phyloP scores from a whole-genome alignment of 495 filamentous ascomycete genomes.

The Glarea lozoyensis region DNA sequence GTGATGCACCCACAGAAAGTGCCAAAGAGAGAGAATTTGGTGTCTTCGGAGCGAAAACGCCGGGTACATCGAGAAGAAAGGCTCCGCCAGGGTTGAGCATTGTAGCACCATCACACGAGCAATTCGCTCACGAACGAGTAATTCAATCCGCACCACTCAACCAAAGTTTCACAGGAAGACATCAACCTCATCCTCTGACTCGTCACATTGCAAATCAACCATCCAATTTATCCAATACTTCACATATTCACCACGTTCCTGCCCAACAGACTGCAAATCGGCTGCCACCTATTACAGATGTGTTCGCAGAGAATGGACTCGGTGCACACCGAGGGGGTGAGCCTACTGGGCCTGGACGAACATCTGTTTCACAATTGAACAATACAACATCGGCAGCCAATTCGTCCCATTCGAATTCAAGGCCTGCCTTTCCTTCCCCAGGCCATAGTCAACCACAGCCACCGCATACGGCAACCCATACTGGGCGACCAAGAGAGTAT shows the following conservation, averaged over 20 bases:
- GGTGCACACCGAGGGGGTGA: conserved; percentile 45
- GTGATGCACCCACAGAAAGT: conserved; percentile 39
- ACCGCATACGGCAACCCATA: conserved; percentile 37
- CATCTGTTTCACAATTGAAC: conserved; percentile 20
- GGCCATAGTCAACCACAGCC: conserved; percentile 43
- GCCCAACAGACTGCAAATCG: conserved; percentile 87
- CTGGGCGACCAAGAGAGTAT: conserved; percentile 72
- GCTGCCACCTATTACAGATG: conserved; percentile 87
- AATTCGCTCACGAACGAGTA: conserved; percentile 91
- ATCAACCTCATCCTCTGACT: conserved; percentile 71
- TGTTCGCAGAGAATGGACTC: conserved; percentile 79
- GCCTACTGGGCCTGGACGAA: conserved; percentile 21
- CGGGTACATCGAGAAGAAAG: conserved; percentile 60
- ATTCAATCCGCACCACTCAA: conserved; percentile 96
- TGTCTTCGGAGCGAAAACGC: conserved; percentile 55
- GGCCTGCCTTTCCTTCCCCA: conserved; percentile 69
- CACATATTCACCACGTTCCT: conserved; percentile 86
- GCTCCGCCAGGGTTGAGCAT: conserved; percentile 89
- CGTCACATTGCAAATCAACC: conserved; percentile 80
- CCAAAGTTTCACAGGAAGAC: conserved; percentile 87
- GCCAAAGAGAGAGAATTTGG: conserved; percentile 44
- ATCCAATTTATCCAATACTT: conserved; percentile 75
- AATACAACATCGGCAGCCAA: conserved; percentile 36
- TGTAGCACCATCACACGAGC: conserved; percentile 88
- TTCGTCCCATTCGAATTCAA: conserved; percentile 61